A percentile compares a stretch with the other conserved stretches of the same genome.
These are phyloP conservation scores for Begonia peltatifolia DNA, from an alignment of 306 rosid species.

Conservation along the genomic window DNA sequence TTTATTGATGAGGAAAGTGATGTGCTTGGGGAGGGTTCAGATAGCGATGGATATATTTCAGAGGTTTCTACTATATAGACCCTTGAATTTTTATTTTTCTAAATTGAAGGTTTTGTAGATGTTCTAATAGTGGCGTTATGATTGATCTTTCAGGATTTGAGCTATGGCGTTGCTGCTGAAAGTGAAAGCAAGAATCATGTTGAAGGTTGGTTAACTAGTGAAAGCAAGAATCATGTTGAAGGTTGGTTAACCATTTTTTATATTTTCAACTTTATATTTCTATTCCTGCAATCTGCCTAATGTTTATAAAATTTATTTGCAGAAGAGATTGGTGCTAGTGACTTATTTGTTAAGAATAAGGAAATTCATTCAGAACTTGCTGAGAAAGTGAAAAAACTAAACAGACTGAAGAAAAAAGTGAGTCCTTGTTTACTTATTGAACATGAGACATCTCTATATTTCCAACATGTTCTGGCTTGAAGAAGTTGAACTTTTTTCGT, in stretches of 20 bases:
- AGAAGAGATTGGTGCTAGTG: slow-evolving; percentile 29
- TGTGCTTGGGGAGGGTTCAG: slow-evolving; percentile 43
- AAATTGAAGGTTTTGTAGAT: too few relatives aligned
- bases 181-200: slow-evolving; percentile 22
- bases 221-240: too few relatives aligned
- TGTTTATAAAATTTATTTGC: slow-evolving; percentile 16
- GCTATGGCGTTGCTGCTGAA: slow-evolving; percentile 13
- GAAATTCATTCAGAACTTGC: slow-evolving; percentile 38
- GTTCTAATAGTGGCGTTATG: slow-evolving; percentile 3
- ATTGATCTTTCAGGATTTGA: slow-evolving; percentile 35
- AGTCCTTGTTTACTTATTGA: too few relatives aligned
- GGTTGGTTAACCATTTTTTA: slow-evolving; percentile 3
- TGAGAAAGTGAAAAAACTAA: slow-evolving; percentile 39
- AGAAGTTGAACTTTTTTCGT: too few relatives aligned
- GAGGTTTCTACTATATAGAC: slow-evolving; percentile 33
- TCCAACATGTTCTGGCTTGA: too few relatives aligned
- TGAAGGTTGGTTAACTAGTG: slow-evolving; percentile 31
- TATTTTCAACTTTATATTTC: neutral
- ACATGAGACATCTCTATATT: too few relatives aligned
- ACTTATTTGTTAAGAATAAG: slow-evolving; percentile 34
- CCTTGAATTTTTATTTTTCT: too few relatives aligned
- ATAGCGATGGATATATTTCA: slow-evolving; percentile 75
- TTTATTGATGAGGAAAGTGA: slow-evolving; percentile 52
- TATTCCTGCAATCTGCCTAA: neutral
- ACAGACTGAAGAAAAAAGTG: slow-evolving; percentile 66